A percentile compares a stretch with the other conserved stretches of the same genome.
These are phyloP conservation scores for Capsicum baccatum DNA, from an alignment of 257 asterid species.

Conservation along the genomic window DNA sequence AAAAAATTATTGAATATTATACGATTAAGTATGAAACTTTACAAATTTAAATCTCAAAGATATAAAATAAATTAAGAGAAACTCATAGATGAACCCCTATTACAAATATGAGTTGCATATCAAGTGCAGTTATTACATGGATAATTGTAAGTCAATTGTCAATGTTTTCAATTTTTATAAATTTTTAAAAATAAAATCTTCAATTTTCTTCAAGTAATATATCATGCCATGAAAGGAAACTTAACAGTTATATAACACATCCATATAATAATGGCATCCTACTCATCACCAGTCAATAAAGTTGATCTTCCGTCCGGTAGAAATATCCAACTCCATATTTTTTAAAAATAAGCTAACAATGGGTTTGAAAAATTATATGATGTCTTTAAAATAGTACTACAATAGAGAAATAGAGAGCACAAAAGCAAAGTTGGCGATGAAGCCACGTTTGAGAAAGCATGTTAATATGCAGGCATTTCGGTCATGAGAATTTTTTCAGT, in stretches of 20 bases:
- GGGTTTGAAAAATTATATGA: background rate
- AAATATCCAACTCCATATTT: background rate
- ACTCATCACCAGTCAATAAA: background rate
- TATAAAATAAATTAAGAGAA: no score
- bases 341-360: background rate
- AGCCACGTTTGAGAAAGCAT: background rate
- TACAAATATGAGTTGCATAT: no score
- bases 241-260: background rate
- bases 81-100: no score
- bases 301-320: background rate
- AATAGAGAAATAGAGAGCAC: background rate
- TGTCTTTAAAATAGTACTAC: background rate
- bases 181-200: background rate
- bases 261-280: constrained; percentile 6
- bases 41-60: no score
- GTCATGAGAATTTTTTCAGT: no score
- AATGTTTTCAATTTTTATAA: background rate
- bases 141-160: background rate
- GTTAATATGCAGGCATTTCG: background rate
- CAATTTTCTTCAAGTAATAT: background rate
- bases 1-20: no score
- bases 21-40: no score
- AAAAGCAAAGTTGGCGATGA: background rate
- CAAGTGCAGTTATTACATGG: background rate
- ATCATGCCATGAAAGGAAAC: background rate